A percentile compares a stretch with the other conserved stretches of the same genome.
Evolutionary conservation across 371 early-diverging fungal species (phyloP).

Genomic region (Circinella umbellata): DNA sequence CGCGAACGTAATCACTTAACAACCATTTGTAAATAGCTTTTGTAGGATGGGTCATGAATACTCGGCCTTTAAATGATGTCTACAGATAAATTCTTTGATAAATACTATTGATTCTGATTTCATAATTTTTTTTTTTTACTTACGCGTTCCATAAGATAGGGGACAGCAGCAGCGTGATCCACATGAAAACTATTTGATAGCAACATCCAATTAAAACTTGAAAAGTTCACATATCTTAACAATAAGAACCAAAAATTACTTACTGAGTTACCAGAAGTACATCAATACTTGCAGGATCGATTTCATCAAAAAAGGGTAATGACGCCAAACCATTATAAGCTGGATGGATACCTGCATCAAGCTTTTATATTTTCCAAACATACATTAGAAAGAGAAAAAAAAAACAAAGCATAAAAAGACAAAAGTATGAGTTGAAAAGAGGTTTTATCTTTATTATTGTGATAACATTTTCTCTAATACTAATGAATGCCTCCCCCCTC

Average conservation of each 20-base stretch:
- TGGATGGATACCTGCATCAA: slow-evolving; percentile 99
- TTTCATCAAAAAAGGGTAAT: slow-evolving; percentile 98
- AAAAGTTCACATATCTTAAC: not conserved
- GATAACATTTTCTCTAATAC: not conserved
- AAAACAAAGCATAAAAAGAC: slow-evolving; percentile 17
- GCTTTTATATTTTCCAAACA: slow-evolving; percentile 43
- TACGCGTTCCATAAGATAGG: slow-evolving; percentile 98
- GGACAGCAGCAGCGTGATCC: slow-evolving; percentile 99
- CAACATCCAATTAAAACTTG: not conserved
- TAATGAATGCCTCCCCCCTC: not conserved
- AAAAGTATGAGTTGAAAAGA: slow-evolving; percentile 17
- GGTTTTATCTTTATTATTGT: slow-evolving; percentile 3
- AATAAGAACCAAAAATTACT: slow-evolving; percentile 15
- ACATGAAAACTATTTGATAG: slow-evolving; percentile 88
- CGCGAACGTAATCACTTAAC: slow-evolving; percentile 96
- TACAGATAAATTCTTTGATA: slow-evolving; percentile 30
- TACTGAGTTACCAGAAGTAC: slow-evolving; percentile 97
- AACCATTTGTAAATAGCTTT: slow-evolving; percentile 99
- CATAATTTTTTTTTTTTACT: not conserved
- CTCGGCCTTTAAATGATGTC: slow-evolving; percentile 98
- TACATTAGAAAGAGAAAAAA: slow-evolving; percentile 18
- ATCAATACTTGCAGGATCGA: slow-evolving; percentile 95
- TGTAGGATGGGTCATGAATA: slow-evolving; percentile 99
- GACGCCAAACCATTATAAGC: slow-evolving; percentile 96
- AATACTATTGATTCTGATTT: not conserved